phyloP scores from a whole-genome alignment of 352 stramenopile species.

The Salisapilia sapeloensis region DNA sequence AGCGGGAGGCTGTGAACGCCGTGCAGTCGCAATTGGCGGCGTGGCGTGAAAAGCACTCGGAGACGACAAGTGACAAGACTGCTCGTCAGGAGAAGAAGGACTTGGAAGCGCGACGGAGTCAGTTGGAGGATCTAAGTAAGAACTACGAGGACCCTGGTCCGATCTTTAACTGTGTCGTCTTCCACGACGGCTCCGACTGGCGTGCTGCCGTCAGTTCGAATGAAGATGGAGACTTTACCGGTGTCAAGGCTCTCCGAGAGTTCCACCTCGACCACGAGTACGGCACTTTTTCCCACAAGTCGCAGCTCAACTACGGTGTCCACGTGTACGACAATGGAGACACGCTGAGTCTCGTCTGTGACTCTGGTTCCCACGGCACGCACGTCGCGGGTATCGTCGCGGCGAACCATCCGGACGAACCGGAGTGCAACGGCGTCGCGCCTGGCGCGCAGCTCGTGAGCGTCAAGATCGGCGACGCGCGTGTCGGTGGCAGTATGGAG shows the following conservation, averaged over 20 bases:
- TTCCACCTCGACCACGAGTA: slow-evolving; percentile 68
- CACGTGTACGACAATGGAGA: slow-evolving; percentile 91
- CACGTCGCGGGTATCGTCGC: slow-evolving; percentile 92
- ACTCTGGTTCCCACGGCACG: slow-evolving; percentile 88
- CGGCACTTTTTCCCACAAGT: slow-evolving; percentile 77
- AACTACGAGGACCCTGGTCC: slow-evolving; percentile 82
- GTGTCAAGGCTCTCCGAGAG: slow-evolving; percentile 43
- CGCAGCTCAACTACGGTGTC: slow-evolving; percentile 89
- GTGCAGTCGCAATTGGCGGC: slow-evolving; percentile 39
- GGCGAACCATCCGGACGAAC: slow-evolving; percentile 74
- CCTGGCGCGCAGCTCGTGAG: slow-evolving; percentile 85
- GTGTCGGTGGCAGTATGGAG: slow-evolving; percentile 87
- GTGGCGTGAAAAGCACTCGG: slow-evolving; percentile 40
- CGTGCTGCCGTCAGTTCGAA: slow-evolving; percentile 74
- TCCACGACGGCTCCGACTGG: slow-evolving; percentile 65
- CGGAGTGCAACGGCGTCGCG: slow-evolving; percentile 85
- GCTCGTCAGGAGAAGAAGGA: slow-evolving; percentile 55
- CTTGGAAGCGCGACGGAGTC: slow-evolving; percentile 48
- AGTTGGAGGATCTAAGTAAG: slow-evolving; percentile 58
- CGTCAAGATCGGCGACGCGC: slow-evolving; percentile 91
- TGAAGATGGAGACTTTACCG: slow-evolving; percentile 73
- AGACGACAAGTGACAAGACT: slow-evolving; percentile 37
- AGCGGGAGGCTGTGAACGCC: slow-evolving; percentile 42
- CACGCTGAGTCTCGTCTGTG: slow-evolving; percentile 85
- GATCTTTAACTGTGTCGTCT: slow-evolving; percentile 88